phyloP scores from a whole-genome alignment of 2,329 filamentous ascomycete species.

The Microsporum canis region DNA sequence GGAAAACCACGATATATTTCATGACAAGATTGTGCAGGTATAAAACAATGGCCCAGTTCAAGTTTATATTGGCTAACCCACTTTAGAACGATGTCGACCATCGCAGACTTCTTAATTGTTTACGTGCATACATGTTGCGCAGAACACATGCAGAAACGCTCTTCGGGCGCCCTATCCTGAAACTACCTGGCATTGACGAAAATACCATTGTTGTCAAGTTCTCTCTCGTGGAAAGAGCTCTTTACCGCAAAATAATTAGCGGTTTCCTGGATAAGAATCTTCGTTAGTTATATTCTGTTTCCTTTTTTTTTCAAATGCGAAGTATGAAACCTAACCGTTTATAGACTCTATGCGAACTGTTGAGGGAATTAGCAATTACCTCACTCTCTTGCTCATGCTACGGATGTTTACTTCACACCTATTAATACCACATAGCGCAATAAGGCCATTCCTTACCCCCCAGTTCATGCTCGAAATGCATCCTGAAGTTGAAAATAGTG shows the following conservation, averaged over 20 bases:
- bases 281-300: slow-evolving; percentile 12
- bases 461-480: slow-evolving; percentile 37
- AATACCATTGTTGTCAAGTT: slow-evolving; percentile 37
- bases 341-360: background rate
- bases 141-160: slow-evolving; percentile 45
- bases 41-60: background rate
- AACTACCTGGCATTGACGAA: slow-evolving; percentile 41
- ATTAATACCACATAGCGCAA: slow-evolving; percentile 37
- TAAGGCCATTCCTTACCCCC: slow-evolving; percentile 36
- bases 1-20: slow-evolving; percentile 14
- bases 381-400: slow-evolving; percentile 40
- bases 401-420: slow-evolving; percentile 43
- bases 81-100: slow-evolving; percentile 12
- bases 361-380: slow-evolving; percentile 6
- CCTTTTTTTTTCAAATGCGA: background rate
- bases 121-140: slow-evolving; percentile 41
- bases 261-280: slow-evolving; percentile 28
- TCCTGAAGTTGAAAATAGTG: slow-evolving; percentile 20
- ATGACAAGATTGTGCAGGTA: slow-evolving; percentile 7
- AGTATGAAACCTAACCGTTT: background rate
- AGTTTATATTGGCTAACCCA: background rate
- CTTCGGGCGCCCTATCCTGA: slow-evolving; percentile 44
- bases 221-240: slow-evolving; percentile 40
- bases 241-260: slow-evolving; percentile 43
- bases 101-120: slow-evolving; percentile 20